Evolutionary conservation across 2,329 filamentous ascomycete species (phyloP).

Genomic region (Paraconiothyrium brasiliense): DNA sequence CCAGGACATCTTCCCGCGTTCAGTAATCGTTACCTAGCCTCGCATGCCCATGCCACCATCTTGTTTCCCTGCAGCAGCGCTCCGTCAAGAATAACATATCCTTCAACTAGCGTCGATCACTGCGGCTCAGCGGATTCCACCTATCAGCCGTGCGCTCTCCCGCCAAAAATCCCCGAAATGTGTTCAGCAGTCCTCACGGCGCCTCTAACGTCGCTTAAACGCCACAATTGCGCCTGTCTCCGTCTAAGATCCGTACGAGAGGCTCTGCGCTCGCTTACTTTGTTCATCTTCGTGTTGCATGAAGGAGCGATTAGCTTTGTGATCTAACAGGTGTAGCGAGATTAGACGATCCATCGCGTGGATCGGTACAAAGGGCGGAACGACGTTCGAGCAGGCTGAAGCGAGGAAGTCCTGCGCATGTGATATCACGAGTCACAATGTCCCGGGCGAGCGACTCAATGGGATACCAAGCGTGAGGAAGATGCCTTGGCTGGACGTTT

Average conservation of each 20-base stretch:
- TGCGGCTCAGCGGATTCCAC: background rate
- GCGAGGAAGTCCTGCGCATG: background rate
- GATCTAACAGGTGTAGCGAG: constrained; percentile 1
- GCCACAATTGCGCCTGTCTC: background rate
- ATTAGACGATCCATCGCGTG: background rate
- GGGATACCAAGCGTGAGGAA: background rate
- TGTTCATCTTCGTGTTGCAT: background rate
- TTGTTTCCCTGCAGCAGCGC: background rate
- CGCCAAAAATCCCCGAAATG: background rate
- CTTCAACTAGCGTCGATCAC: background rate
- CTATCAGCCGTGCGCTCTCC: background rate
- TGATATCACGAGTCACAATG: too few relatives aligned
- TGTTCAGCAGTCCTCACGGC: background rate
- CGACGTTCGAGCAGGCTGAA: background rate
- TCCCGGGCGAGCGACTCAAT: too few relatives aligned
- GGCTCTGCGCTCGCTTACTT: background rate
- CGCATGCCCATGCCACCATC: background rate
- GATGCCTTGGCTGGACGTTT: too few relatives aligned
- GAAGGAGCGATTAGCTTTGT: background rate
- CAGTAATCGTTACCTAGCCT: background rate
- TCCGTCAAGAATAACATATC: background rate
- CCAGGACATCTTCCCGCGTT: background rate
- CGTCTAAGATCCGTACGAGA: background rate
- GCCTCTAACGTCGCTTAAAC: background rate
- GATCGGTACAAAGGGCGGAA: background rate